A percentile compares a stretch with the other conserved stretches of the same genome.
Conservation (phyloP, 305 asterid genomes). For the Fraxinus nigra region DNA sequence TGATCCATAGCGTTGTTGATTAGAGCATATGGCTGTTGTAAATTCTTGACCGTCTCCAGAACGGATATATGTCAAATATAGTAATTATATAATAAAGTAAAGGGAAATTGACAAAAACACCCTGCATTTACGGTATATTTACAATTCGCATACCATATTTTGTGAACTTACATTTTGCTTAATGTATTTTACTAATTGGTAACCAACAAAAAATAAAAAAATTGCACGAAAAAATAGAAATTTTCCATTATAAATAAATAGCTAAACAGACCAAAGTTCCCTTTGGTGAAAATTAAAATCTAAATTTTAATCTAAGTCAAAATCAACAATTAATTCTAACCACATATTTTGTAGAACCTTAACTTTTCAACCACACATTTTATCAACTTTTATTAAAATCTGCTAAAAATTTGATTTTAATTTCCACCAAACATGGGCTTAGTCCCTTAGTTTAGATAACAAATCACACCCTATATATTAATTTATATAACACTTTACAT, state of each 20-base stretch:
- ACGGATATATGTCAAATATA: background rate
- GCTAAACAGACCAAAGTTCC: background rate
- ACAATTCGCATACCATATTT: background rate
- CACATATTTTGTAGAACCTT: background rate
- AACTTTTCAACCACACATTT: background rate
- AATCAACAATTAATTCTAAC: background rate
- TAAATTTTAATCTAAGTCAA: background rate
- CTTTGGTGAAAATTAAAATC: background rate
- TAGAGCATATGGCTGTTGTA: conserved; percentile 3
- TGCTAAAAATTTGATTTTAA: background rate
- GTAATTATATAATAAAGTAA: conserved; percentile 2
- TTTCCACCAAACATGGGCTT: background rate
- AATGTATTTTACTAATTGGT: background rate
- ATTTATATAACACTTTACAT: background rate
- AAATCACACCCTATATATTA: background rate
- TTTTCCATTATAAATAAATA: background rate
- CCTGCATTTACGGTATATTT: background rate
- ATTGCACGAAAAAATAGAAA: background rate
- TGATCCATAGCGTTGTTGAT: background rate
- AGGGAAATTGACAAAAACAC: background rate
- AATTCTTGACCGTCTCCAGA: conserved; percentile 19
- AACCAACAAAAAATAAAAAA: background rate
- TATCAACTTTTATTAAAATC: background rate
- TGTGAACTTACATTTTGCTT: background rate
- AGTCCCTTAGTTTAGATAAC: background rate